A percentile compares a stretch with the other conserved stretches of the same genome.
These are phyloP conservation scores for Suillus plorans DNA, from an alignment of 768 basidiomycete species.

Conservation along the genomic window DNA sequence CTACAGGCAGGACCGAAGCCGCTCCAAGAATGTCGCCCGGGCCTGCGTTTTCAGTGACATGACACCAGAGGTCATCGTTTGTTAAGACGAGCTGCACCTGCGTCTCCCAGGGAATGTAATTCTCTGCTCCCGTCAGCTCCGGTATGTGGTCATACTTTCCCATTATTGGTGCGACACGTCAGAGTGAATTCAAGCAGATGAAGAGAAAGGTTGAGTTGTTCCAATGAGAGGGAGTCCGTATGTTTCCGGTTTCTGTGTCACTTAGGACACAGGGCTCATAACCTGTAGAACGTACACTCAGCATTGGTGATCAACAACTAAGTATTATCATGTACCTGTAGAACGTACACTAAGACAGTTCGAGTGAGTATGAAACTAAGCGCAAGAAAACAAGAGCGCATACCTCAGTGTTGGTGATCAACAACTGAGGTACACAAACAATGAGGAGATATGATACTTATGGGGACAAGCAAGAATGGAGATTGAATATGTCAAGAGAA, in stretches of 20 bases:
- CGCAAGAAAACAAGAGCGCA: too few species aligned
- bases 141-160: constrained; percentile 15
- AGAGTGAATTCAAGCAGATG: neutral
- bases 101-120: neutral
- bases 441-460: too few species aligned
- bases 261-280: neutral
- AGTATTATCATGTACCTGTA: too few species aligned
- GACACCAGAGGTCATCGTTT: constrained; percentile 4
- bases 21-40: neutral
- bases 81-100: constrained; percentile 4
- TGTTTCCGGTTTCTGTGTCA: neutral
- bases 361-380: too few species aligned
- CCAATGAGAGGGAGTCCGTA: neutral
- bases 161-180: neutral
- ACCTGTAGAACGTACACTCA: neutral
- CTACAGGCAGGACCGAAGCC: neutral
- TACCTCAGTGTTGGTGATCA: too few species aligned
- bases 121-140: constrained; percentile 1
- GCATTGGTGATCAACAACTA: too few species aligned
- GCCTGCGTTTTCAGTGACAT: constrained; percentile 2
- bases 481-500: too few species aligned
- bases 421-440: too few species aligned
- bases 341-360: too few species aligned
- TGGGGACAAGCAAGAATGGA: too few species aligned
- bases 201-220: neutral